Evolutionary conservation across 495 filamentous ascomycete genomes (phyloP).

Genomic region (Daldinia vernicosa): DNA sequence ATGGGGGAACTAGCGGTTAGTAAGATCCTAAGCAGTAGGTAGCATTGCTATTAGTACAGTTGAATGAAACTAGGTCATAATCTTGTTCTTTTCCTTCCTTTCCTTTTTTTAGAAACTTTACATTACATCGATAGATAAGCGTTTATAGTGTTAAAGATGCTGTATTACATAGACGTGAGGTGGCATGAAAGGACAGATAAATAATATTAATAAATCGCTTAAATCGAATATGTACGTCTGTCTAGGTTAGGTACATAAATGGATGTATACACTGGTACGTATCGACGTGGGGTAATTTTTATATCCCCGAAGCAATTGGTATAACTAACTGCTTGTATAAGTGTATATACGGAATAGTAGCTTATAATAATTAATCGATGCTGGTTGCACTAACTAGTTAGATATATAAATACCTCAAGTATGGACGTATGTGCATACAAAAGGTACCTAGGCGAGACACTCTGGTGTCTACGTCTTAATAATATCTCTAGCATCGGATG

Average conservation of each 20-base stretch:
- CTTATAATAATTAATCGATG: too few relatives aligned
- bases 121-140: background rate
- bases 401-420: too few relatives aligned
- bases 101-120: slow-evolving; percentile 5
- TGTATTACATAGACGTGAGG: background rate
- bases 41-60: slow-evolving; percentile 24
- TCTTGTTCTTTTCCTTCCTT: background rate
- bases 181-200: background rate
- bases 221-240: background rate
- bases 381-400: too few relatives aligned
- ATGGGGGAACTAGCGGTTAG: too few relatives aligned
- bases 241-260: background rate
- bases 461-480: background rate
- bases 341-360: background rate
- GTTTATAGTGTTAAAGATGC: background rate
- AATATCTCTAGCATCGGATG: background rate
- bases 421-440: too few relatives aligned
- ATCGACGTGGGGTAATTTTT: slow-evolving; percentile 2
- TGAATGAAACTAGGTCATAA: slow-evolving; percentile 10
- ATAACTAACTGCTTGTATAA: too few relatives aligned
- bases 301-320: background rate
- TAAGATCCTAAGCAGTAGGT: slow-evolving; percentile 34
- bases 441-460: background rate
- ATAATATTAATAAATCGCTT: background rate
- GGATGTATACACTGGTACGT: background rate